These are phyloP conservation scores for Cucumis sativus DNA, from an alignment of 306 rosid species.

Conservation along the genomic window Cucumber_9930_V3 NC_026657.2:40109001-40109500, in stretches of 20 bases:
- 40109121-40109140: neutral
- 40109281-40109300: neutral
- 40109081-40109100: neutral
- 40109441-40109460: too few relatives aligned
- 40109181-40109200: neutral
- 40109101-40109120: neutral
- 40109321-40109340: neutral
- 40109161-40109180: neutral
- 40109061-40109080: neutral
- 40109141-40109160: neutral
- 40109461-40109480: too few relatives aligned
- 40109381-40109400: too few relatives aligned
- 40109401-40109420: too few relatives aligned
- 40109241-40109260: too few relatives aligned
- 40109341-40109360: neutral
- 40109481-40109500: too few relatives aligned
- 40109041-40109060: neutral
- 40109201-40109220: neutral
- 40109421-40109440: too few relatives aligned
- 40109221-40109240: neutral
- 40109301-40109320: neutral
- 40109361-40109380: too few relatives aligned
- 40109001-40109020: neutral
- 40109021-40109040: neutral
- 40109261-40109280: neutral